These are phyloP conservation scores for Phialophora verrucosa DNA, from an alignment of 2,329 filamentous ascomycete species.

Conservation along the genomic window DNA sequence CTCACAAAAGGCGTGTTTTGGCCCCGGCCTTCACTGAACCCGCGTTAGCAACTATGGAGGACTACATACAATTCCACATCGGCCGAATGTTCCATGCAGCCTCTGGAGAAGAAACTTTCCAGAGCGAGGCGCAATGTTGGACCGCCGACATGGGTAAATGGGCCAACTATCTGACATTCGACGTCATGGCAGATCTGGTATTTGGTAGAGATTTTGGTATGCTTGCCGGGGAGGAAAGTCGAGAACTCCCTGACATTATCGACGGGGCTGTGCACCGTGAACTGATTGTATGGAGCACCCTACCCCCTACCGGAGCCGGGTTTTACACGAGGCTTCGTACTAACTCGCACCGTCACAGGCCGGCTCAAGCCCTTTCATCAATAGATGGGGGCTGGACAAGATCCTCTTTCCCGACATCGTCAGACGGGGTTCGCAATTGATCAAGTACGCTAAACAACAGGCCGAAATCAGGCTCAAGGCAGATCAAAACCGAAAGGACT, in stretches of 20 bases:
- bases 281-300: constrained; percentile 11
- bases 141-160: constrained; percentile 43
- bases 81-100: constrained; percentile 5
- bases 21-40: constrained; percentile 45
- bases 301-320: not conserved
- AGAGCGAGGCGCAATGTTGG: constrained; percentile 24
- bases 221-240: constrained; percentile 44
- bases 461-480: constrained; percentile 2
- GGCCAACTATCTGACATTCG: constrained; percentile 48
- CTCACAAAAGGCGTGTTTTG: constrained; percentile 40
- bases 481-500: constrained; percentile 17
- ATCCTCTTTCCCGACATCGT: constrained; percentile 19
- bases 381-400: constrained; percentile 14
- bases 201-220: constrained; percentile 51
- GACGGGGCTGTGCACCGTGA: constrained; percentile 13
- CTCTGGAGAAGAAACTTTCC: constrained; percentile 32
- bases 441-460: constrained; percentile 12
- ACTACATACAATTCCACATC: constrained; percentile 10
- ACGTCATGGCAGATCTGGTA: constrained; percentile 50
- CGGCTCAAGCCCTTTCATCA: constrained; percentile 11
- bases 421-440: constrained; percentile 1
- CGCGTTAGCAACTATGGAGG: constrained; percentile 37
- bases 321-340: not conserved
- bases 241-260: constrained; percentile 37
- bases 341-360: not conserved